Evolutionary conservation across 73 alveolate genomes (phyloP), one percentile per base, ranked within the genome.

Genomic region (Diophrys sp.): DNA sequence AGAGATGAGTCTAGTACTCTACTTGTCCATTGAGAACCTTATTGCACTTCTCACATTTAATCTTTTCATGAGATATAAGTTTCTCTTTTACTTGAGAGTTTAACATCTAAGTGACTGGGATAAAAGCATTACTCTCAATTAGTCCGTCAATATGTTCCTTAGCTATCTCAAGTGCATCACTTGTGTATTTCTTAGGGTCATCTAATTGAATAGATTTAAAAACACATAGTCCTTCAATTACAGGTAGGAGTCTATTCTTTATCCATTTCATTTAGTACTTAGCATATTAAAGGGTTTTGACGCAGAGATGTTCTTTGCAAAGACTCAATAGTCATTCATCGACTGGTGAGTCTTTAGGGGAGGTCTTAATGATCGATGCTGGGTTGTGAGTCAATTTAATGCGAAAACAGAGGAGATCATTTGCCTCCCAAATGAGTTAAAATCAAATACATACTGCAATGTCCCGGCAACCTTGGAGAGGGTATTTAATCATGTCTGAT

Each of bases 261-360:
- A 89, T 44, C 87, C 90, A 89, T 79, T 84, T 89, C 0, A 67
- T 28, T 66, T 89, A 83, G 30, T 89, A 83, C 33, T 73, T 67
- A 14, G 93, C 74, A 70, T 89, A 89, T 25, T 89, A 29, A 1
- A 84, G 44, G 18, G 95, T 89, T 2, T 68, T 57, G 32, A 34
- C 2, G 31, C 26, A 31, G 1, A 89, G 44, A 14, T 54, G 29
- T n/a, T 84, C 88, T 57, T 70, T 84, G 56, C 93, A 81, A n/a
- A n/a, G n/a, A n/a, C n/a, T n/a, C n/a, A n/a, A n/a, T n/a, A n/a
- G n/a, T n/a, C n/a, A n/a, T n/a, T n/a, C n/a, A n/a, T n/a, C n/a
- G n/a, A n/a, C n/a, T n/a, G n/a, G n/a, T n/a, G n/a, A n/a, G n/a
- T n/a, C n/a, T n/a, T n/a, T n/a, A n/a, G n/a, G n/a, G n/a, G n/a